Evolutionary conservation across 805 yeast genomes (phyloP), one percentile per base, ranked within the genome.

Genomic region (Wickerhamomyces chambardii): DNA sequence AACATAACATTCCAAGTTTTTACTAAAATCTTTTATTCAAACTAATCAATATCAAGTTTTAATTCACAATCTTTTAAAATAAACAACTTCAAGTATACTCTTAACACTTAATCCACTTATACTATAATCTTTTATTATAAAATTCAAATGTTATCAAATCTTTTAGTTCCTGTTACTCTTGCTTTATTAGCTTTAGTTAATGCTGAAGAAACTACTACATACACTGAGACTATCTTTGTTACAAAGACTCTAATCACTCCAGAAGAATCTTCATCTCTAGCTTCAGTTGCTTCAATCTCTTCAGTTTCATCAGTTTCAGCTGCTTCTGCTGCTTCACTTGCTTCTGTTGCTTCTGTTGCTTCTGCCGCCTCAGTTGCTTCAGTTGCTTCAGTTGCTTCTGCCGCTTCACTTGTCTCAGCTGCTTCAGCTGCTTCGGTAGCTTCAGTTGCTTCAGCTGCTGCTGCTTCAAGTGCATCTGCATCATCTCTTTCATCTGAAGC

Each of bases 161-260:
- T 40, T 29, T 30, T 44, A 17, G 21, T 43, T 18, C 46, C 48
- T 17, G 38, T 59, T 14, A 47, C 52, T 29, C 42, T 49, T 31
- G 46, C 63, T 6, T 6, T 24, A 24, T 47, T 62, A 30, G 47
- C 63, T 30, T 53, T 56, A 26, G 58, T 63, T 31, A n/a, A n/a
- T n/a, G 52, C 57, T 14, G 59, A 61, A 27, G 53, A 51, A 17
- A 51, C 62, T 5, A 53, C 57, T 10, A 50, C 59, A 30, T 57
- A 56, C 25, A 64, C 63, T 37, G 66, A 70, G 28, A 56, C 66
- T 31, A 56, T 59, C 32, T 53, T 62, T 37, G 40, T 52, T 28
- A 51, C 63, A 15, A 39, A 45, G 35, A 58, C 64, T 33, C 34
- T 49, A 29, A 40, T 49, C 33, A 47, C 44, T 15, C 51, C 29